These are phyloP conservation scores for Voacanga thouarsii DNA, from an alignment of 257 asterid genomes.

Conservation along the genomic window DNA sequence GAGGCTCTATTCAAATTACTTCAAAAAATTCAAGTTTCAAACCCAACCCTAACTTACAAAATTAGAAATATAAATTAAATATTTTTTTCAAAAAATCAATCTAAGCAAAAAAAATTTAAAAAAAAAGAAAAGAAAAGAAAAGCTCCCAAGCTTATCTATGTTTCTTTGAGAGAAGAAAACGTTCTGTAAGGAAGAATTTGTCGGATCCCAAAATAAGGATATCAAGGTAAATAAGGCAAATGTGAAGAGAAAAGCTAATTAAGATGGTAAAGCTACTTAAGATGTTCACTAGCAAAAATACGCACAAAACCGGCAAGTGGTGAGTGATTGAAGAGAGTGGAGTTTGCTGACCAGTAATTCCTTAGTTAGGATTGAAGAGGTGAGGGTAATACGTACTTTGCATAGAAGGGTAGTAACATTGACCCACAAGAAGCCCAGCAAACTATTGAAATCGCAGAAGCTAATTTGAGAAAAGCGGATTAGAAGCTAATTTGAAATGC, in stretches of 20 bases:
- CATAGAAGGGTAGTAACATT: too few relatives aligned
- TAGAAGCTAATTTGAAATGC: too few relatives aligned
- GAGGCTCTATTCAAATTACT: conserved; percentile 68
- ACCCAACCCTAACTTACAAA: conserved; percentile 13
- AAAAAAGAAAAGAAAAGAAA: background rate
- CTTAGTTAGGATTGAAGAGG: too few relatives aligned
- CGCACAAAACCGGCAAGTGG: too few relatives aligned
- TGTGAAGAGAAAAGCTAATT: background rate
- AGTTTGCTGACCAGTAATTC: too few relatives aligned
- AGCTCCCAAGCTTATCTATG: background rate
- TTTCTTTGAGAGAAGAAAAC: background rate
- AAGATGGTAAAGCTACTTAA: too few relatives aligned
- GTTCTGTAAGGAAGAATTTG: background rate
- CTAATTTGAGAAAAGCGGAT: too few relatives aligned
- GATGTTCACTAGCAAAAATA: too few relatives aligned
- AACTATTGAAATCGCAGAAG: too few relatives aligned
- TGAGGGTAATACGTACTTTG: too few relatives aligned
- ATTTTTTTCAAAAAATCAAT: background rate
- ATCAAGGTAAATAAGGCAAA: background rate
- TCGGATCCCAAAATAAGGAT: background rate
- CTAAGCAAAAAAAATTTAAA: background rate
- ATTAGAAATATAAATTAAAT: background rate
- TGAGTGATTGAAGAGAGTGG: too few relatives aligned
- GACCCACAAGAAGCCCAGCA: too few relatives aligned
- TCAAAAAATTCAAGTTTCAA: conserved; percentile 10